Base-by-base conservation (phyloP, 805 yeast genomes). In the Cyberlindnera veronae region DNA sequence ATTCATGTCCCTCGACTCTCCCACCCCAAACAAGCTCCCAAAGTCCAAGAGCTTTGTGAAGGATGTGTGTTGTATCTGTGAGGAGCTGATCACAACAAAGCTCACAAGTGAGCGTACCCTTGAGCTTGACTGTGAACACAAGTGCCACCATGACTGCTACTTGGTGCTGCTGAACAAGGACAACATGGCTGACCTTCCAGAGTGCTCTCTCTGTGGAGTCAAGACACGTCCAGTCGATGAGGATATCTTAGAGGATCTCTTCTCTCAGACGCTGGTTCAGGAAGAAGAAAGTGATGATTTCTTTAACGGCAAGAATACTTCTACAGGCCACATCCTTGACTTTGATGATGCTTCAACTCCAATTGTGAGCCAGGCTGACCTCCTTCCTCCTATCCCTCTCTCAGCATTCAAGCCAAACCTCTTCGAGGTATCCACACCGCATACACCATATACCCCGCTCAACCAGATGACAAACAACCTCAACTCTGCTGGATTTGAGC, bases 111-210 rank as follows among this genome's bases (percentile, higher is more conserved):
- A 75, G 55, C 64, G 60, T 24, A 45, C 67, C 1, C 41, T 74
- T 4, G 69, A 66, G 24, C 45, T 73, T 32, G 47, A 63, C 1
- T 72, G 78, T 53, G 57, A 63, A 6, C 78, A 74, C 49, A 59
- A 60, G 29, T 56, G 68, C 21, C 80, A 75, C 50, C 60, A 61
- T 38, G 62, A 68, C 38, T 75, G 80, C 44, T 68, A 62, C 23
- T 44, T 60, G 4, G 57, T 66, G 7, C 38, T 64, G 29, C 45
- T 63, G 47, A 52, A 45, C 38, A 53, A 34, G 20, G 46, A 24
- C 20, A 53, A 41, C 30, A 22, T 20, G 19, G 37, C 44, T 11
- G 44, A 45, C 12, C 34, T 44, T 6, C 66, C 68, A 1, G 28
- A 30, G 4, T 64, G 69, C 39, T 39, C 45, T 3, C 29, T 54